Base-by-base conservation (phyloP, 1,284 basidiomycete genomes). In the Irpex rosettiformis region DNA sequence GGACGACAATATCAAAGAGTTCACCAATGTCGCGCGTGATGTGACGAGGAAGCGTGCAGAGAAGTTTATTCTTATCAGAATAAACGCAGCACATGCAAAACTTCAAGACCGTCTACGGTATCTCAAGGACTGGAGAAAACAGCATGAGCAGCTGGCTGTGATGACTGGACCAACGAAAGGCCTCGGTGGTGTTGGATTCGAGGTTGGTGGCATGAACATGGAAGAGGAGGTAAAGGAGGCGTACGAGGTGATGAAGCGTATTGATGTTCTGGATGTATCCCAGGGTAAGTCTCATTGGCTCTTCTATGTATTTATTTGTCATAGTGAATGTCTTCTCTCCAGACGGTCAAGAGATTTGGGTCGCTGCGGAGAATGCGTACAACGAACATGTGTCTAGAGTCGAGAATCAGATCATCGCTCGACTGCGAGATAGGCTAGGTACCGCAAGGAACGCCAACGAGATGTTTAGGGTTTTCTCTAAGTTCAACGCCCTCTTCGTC, bases 261-360 rank as follows among this genome's bases (percentile, higher is more conserved):
- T 98, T 63, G 95, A 99, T 69, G 94, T 98, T 2, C 79, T 99
- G 56, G 97, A 99, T 72, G 94, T 96, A 7, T 92, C 92, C 40
- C 80, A 88, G 58, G 90, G 91, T 91, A 65, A 69, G 85, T n/a
- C n/a, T n/a, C 76, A 4, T 27, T 7, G 13, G 4, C 21, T 29
- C 24, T 48, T 47, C 5, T 47, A 10, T 25, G n/a, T 29, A 22
- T n/a, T 30, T 52, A 7, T 33, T 30, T 56, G 29, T 21, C 6
- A 21, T 33, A 25, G n/a, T 33, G 40, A 7, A 24, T 30, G 8
- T 49, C 45, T 13, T 57, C 22, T 33, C 18, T 56, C 52, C 69
- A 91, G 94, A 97, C 79, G 96, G 97, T 2, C 94, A 93, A n/a
- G 94, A 98, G 71, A 97, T 98, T 59, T 98, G 96, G 95, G 90